Evolutionary conservation across 139 green algal genomes (phyloP).

Genomic region (Chlamydomonas incerta): DNA sequence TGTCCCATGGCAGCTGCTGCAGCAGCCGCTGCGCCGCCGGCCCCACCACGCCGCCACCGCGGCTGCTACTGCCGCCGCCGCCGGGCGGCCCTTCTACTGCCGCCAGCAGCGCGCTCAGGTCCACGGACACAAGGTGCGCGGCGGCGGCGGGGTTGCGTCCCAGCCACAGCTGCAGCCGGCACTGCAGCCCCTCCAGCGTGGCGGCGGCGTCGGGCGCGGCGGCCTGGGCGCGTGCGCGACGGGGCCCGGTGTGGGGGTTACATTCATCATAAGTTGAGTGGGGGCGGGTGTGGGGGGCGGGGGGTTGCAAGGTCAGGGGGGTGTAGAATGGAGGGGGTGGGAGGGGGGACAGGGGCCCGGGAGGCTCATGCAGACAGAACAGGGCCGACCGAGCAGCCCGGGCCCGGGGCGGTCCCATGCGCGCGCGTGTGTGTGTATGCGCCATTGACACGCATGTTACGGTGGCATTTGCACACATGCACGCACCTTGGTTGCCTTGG

Average conservation of each 20-base stretch:
- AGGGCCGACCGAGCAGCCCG: no score
- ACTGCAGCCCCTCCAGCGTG: not conserved
- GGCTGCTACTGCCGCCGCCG: not conserved
- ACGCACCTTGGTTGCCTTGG: not conserved
- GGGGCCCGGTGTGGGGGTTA: no score
- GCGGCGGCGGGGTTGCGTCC: slow-evolving; percentile 24
- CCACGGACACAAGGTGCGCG: not conserved
- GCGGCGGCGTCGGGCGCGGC: not conserved
- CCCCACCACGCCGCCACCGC: not conserved
- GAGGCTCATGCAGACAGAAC: no score
- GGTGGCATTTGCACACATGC: no score
- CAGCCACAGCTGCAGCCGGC: slow-evolving; percentile 28
- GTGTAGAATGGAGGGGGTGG: no score
- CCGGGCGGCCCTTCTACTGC: not conserved
- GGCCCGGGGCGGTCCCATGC: no score
- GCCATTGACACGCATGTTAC: no score
- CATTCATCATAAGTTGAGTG: no score
- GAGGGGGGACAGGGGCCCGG: no score
- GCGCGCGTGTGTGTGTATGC: no score
- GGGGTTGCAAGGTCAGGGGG: no score
- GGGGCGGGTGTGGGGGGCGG: no score
- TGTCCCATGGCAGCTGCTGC: slow-evolving; percentile 22
- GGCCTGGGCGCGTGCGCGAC: not conserved
- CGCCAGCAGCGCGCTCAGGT: not conserved
- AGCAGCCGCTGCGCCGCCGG: slow-evolving; percentile 1